These are phyloP conservation scores for Trichoderma sp. DNA, from an alignment of 2,329 filamentous ascomycete genomes.

Conservation along the genomic window DNA sequence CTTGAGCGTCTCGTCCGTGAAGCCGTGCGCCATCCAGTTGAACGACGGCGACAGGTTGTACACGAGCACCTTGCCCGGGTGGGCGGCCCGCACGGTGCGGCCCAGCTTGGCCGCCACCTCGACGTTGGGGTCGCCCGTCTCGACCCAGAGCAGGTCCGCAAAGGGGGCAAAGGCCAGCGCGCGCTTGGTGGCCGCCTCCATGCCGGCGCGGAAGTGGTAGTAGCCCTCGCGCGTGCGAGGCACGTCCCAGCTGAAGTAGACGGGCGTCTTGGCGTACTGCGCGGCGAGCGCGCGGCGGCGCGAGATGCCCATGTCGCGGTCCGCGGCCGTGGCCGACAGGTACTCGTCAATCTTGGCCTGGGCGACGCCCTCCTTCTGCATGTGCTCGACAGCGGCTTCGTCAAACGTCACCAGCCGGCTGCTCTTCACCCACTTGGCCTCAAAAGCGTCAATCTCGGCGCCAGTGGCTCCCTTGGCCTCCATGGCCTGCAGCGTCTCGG, in stretches of 20 bases:
- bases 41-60: slow-evolving; percentile 97
- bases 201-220: slow-evolving; percentile 86
- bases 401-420: slow-evolving; percentile 89
- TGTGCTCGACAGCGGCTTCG: slow-evolving; percentile 79
- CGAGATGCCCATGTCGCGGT: slow-evolving; percentile 76
- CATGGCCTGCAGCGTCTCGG: slow-evolving; percentile 89
- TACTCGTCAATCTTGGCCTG: slow-evolving; percentile 69
- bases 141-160: slow-evolving; percentile 94
- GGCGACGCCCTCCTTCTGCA: slow-evolving; percentile 65
- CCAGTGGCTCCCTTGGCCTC: slow-evolving; percentile 77
- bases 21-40: slow-evolving; percentile 98
- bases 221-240: slow-evolving; percentile 91
- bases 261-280: slow-evolving; percentile 64
- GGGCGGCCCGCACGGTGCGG: slow-evolving; percentile 67
- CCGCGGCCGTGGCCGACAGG: slow-evolving; percentile 59
- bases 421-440: slow-evolving; percentile 84
- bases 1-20: slow-evolving; percentile 77
- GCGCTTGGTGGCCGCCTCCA: slow-evolving; percentile 86
- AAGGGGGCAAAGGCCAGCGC: slow-evolving; percentile 89
- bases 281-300: slow-evolving; percentile 74
- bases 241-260: slow-evolving; percentile 88
- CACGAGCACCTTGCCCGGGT: slow-evolving; percentile 84
- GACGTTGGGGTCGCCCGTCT: slow-evolving; percentile 88
- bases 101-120: slow-evolving; percentile 75
- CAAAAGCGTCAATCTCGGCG: slow-evolving; percentile 80